Base-by-base conservation (phyloP, 306 rosid genomes). In the Begonia loranthoides region DNA sequence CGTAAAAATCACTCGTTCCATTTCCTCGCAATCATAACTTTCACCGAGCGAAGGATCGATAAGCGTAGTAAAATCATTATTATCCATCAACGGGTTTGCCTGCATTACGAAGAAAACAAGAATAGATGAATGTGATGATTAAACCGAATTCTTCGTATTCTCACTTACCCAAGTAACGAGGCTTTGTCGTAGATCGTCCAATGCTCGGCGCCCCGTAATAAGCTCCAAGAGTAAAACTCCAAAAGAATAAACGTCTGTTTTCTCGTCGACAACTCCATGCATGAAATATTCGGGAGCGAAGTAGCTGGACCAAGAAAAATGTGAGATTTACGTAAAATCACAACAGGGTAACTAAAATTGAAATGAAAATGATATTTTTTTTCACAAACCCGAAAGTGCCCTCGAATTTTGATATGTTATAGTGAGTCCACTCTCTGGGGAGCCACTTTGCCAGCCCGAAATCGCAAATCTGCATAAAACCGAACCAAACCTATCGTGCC, bases 361-460 rank as follows among this genome's bases (percentile, higher is more conserved):
- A 17, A 16, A 13, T 9, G 10, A 57, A 45, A 38, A 34, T 45
- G 15, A 51, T 16, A 28, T 17, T 28, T 22, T 51, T 33, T 17
- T 28, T 17, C 49, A 62, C 73, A 34, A 54, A 88, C 94, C 94
- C 94, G 22, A 81, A 76, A 46, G 96, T 88, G 70, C 96, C 96
- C 70, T 88, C 96, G 40, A 76, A 84, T 67, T 77, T 84, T 39
- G 81, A 56, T 40, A 76, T 83, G 17, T 54, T 69, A 55, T 70
- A 79, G 60, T 81, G 88, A 65, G 81, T 70, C 66, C 83, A 75
- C 12, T 76, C 78, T 40, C 76, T 63, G 5, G 92, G 94, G 21
- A 87, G 67, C 96, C 96, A 87, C 68, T 78, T 88, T 40, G 96
- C 86, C 45, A 88, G 88, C 46, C 96, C 96, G 58, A 88, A 88